These are phyloP conservation scores for Diplodia mutila DNA, from an alignment of 2,329 filamentous ascomycete genomes.

Conservation along the genomic window DNA sequence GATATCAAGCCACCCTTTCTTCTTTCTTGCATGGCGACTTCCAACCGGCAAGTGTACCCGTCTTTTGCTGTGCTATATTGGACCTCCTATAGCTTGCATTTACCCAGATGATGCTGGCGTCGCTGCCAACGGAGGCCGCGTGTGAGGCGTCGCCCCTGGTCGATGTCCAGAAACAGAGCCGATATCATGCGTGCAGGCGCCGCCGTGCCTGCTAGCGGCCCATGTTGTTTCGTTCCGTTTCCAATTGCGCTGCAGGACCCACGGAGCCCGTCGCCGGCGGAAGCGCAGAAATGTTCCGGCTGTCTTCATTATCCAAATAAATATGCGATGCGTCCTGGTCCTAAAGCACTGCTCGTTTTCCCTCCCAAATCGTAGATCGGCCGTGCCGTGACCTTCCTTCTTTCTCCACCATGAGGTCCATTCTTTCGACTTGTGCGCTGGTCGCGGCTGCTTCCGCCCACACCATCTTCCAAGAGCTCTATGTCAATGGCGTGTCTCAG, in stretches of 20 bases:
- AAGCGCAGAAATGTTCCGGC: constrained; percentile 25
- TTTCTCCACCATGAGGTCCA: constrained; percentile 35
- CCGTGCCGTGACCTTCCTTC: constrained; percentile 1
- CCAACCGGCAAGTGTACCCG: not conserved
- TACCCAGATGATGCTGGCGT: constrained; percentile 14
- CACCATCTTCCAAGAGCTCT: constrained; percentile 30
- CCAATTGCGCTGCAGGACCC: constrained; percentile 31
- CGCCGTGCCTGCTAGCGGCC: constrained; percentile 25
- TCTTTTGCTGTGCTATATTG: constrained; percentile 32
- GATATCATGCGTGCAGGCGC: constrained; percentile 14
- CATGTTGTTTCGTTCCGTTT: constrained; percentile 33
- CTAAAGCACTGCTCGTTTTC: constrained; percentile 27
- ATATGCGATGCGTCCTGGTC: constrained; percentile 7
- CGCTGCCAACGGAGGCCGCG: constrained; percentile 20
- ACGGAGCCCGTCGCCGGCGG: constrained; percentile 17
- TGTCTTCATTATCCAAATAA: constrained; percentile 33
- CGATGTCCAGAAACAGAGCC: not conserved
- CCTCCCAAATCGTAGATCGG: constrained; percentile 14
- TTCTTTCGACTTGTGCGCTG: constrained; percentile 30
- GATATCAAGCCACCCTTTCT: not conserved
- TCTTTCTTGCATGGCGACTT: too few species aligned
- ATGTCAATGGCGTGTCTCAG: constrained; percentile 35
- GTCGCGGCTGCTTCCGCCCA: constrained; percentile 17
- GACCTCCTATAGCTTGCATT: constrained; percentile 19
- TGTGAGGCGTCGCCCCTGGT: not conserved